Evolutionary conservation across 805 yeast genomes (phyloP), one percentile per base, ranked within the genome.

Genomic region (Hanseniaspora taiwanica): DNA sequence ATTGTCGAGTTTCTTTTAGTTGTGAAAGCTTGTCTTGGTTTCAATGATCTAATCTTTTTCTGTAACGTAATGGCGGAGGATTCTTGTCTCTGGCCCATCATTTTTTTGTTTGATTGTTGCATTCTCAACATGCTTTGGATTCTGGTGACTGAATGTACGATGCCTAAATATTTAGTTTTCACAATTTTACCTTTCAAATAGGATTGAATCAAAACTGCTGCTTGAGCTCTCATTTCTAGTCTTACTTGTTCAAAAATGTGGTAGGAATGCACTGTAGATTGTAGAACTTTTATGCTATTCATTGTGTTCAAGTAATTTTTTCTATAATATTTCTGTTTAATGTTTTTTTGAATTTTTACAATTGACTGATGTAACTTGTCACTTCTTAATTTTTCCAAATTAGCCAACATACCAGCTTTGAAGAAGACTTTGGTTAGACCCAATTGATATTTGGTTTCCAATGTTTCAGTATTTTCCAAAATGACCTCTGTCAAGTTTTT

Each of bases 361-460:
- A 96, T 96, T 36, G 94, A 78, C 39, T 65, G 71, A 53, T 72
- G 72, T 49, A 86, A 72, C 52, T 86, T 83, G 46, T 80, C 82
- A 24, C 86, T 65, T 60, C 96, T 76, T 54, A 81, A 63, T 50
- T 84, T 84, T 62, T 89, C 98, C 51, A 89, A 69, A 46, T 76
- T 77, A 3, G 96, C 97, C 58, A 89, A 68, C 81, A 89, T 82
- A 56, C 98, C 98, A 23, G 96, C 96, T 53, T 94, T 81, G 66
- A 89, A 84, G 65, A 89, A 89, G 43, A 89, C 85, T 64, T 89
- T 89, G 33, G 94, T 81, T 55, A 83, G 76, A 64, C 98, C 98
- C 44, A 83, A 69, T 62, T 87, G 96, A 59, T 81, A 87, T 52
- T 82, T 81, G 40, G 66, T 63, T 27, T 68, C 69, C 55, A 76